Evolutionary conservation across 2,329 filamentous ascomycete species (phyloP), one percentile per base, ranked within the genome.

Genomic region (Aspergillus fructus): DNA sequence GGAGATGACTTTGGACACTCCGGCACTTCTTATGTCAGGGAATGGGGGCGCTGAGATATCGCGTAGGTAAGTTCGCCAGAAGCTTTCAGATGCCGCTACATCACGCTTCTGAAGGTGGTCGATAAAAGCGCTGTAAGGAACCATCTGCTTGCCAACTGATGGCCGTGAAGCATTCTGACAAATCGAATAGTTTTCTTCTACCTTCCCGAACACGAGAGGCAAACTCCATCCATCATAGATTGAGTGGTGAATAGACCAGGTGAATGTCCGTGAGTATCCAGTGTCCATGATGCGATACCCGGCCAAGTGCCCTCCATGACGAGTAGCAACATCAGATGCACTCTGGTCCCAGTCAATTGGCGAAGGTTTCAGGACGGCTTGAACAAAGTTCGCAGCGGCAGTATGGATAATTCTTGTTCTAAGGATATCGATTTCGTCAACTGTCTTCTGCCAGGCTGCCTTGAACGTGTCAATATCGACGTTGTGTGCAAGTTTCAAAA

Each of bases 181-280:
- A 45, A 5, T 56, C 55, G 56, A 62, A 58, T 77, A 76, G 17
- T 72, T 70, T 27, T 73, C 66, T 40, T 75, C 69, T 3, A 78
- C 69, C 55, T 69, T 70, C 15, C 68, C 64, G 41, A 76, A 67
- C 21, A 78, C 67, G 13, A 75, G 63, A 3, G 72, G 68, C 49
- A 76, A 64, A 45, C 73, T 77, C 76, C 73, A 79, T 11, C 80
- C 81, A 66, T 83, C 81, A 59, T 83, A 83, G 1, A 83, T 68
- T 4, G 79, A 79, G 54, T 83, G 81, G 56, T 83, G 27, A 33
- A 27, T 40, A 21, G 12, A 8, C 23, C 5, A n/a, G 1, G 21
- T 81, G 50, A 81, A 75, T 0, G 78, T 79, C 70, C 79, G 79
- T n/a, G 83, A 78, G 60, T 79, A 75, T 2, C 62, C 65, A 62